Evolutionary conservation across 495 filamentous ascomycete species (phyloP).

Genomic region (Aspergillus steynii): DNA sequence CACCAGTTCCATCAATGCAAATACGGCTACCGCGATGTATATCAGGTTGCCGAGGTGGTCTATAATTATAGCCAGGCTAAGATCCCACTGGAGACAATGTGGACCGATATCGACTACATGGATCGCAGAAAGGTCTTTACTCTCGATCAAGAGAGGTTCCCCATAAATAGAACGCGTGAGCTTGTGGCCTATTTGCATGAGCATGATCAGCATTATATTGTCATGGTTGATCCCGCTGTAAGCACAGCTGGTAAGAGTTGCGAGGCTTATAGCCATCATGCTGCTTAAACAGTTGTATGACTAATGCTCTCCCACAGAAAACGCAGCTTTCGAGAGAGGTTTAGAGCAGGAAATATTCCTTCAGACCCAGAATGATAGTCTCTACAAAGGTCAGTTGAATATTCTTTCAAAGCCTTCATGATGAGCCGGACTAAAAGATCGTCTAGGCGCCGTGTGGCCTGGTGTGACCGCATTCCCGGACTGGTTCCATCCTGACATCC

Average conservation of each 20-base stretch:
- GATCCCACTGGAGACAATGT: conserved; percentile 87
- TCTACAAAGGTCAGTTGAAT: conserved; percentile 58
- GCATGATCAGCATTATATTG: conserved; percentile 74
- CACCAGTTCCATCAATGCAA: conserved; percentile 72
- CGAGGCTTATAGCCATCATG: not conserved
- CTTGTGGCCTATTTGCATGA: conserved; percentile 70
- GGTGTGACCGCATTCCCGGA: conserved; percentile 80
- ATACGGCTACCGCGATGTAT: conserved; percentile 78
- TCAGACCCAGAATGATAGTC: conserved; percentile 59
- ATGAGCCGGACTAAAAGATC: conserved; percentile 11
- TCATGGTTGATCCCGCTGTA: conserved; percentile 88
- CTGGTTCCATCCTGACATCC: conserved; percentile 72
- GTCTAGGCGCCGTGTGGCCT: conserved; percentile 73
- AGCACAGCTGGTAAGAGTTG: conserved; percentile 36
- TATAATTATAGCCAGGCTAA: conserved; percentile 73
- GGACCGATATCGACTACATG: conserved; percentile 89
- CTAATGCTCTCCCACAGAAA: conserved; percentile 40
- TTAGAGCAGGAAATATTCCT: conserved; percentile 64
- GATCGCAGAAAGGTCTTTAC: conserved; percentile 67
- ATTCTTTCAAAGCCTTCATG: not conserved
- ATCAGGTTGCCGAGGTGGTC: conserved; percentile 75
- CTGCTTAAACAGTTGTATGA: not conserved
- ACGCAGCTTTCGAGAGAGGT: conserved; percentile 65
- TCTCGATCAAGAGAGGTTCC: conserved; percentile 71
- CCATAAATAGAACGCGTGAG: conserved; percentile 64